phyloP scores from a whole-genome alignment of 305 asterid genomes.

The Solanum hybrid region DNA sequence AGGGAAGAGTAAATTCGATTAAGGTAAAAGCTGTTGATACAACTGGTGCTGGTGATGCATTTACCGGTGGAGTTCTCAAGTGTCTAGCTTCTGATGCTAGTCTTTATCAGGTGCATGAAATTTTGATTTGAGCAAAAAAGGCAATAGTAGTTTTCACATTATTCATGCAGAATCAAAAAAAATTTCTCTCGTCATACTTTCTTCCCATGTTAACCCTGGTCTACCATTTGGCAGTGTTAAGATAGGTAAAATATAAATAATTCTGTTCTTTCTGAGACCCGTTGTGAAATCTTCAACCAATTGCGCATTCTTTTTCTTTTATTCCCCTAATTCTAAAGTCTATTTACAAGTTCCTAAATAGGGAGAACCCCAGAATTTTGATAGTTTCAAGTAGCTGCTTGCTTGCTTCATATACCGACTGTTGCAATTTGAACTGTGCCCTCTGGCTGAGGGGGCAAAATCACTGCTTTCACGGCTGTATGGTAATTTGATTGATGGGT shows the following conservation, averaged over 20 bases:
- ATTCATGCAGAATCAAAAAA: not conserved
- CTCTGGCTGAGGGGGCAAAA: not conserved
- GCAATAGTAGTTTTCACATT: not conserved
- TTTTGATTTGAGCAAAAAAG: not conserved
- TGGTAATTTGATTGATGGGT: not conserved
- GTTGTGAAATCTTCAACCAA: not conserved
- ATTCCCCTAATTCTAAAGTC: not conserved
- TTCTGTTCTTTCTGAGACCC: not conserved
- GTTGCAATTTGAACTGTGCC: not conserved
- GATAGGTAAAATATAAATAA: not conserved
- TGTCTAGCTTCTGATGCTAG: constrained; percentile 48
- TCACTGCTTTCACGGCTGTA: not conserved
- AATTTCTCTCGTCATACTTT: not conserved
- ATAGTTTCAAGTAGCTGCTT: not conserved
- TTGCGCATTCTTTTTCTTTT: not conserved
- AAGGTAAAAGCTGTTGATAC: constrained; percentile 69
- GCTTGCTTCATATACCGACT: not conserved
- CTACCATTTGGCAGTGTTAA: not conserved
- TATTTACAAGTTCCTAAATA: not conserved
- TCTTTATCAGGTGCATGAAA: constrained; percentile 43
- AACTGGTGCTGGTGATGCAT: constrained; percentile 97
- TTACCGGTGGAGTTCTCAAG: constrained; percentile 61
- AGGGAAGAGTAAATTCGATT: constrained; percentile 60
- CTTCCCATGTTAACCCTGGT: not conserved
- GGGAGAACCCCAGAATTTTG: not conserved